A percentile compares a stretch with the other conserved stretches of the same genome.
Conservation (phyloP, 306 rosid species). For the Biancaea sappan region DNA sequence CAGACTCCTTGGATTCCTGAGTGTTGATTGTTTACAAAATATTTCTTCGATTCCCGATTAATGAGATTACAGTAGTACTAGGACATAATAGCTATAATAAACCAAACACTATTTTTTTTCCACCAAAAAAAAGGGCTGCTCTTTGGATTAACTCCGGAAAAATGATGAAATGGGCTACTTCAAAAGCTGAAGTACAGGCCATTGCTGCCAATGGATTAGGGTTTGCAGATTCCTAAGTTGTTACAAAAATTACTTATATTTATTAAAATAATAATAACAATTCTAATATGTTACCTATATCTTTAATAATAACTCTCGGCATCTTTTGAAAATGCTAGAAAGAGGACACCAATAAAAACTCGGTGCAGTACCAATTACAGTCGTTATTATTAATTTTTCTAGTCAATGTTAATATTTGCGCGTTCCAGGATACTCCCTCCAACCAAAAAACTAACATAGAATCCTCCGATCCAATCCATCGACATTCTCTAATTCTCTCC, state of each 20-base stretch:
- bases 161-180: not conserved
- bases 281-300: no score
- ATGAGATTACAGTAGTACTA: not conserved
- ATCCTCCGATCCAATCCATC: not conserved
- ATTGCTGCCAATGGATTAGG: not conserved
- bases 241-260: not conserved
- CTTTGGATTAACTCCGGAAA: no score
- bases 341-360: not conserved
- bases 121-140: no score
- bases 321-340: not conserved
- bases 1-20: not conserved
- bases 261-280: no score
- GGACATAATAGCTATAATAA: not conserved
- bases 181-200: not conserved
- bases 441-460: not conserved
- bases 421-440: not conserved
- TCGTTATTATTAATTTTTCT: not conserved
- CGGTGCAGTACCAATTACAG: not conserved
- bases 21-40: not conserved
- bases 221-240: not conserved
- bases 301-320: not conserved
- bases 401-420: not conserved
- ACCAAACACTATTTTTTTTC: not conserved
- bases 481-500: not conserved
- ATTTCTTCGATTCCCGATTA: not conserved